phyloP scores from a whole-genome alignment of 495 filamentous ascomycete species.

The Aspergillus nanangensis region DNA sequence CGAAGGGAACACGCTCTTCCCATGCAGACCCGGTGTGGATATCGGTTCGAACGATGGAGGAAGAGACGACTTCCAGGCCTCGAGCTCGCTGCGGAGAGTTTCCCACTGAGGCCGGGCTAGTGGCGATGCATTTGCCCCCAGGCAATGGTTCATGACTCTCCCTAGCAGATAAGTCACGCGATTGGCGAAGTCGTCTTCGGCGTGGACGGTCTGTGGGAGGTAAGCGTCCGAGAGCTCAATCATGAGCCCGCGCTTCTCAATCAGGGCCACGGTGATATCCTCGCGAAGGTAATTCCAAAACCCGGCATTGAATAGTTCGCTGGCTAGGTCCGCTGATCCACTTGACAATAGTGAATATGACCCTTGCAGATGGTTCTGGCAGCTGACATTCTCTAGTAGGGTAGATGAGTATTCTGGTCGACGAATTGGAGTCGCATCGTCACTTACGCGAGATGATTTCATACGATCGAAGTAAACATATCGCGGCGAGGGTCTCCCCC shows the following conservation, averaged over 20 bases:
- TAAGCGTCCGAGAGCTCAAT: too few species aligned
- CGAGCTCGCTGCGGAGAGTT: conserved; percentile 8
- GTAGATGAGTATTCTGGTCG: not conserved
- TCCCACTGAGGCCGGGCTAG: conserved; percentile 5
- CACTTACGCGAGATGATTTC: conserved; percentile 28
- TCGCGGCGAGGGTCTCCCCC: conserved; percentile 26
- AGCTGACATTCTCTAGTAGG: conserved; percentile 11
- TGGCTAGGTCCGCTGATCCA: conserved; percentile 9
- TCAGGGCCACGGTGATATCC: conserved; percentile 33
- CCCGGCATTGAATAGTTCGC: conserved; percentile 22
- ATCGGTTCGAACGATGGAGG: conserved; percentile 28
- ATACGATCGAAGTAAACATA: conserved; percentile 34
- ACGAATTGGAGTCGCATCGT: not conserved
- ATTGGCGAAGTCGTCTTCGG: conserved; percentile 26
- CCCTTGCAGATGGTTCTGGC: conserved; percentile 23
- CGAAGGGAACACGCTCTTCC: too few species aligned
- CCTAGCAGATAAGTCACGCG: conserved; percentile 24
- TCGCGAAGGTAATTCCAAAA: conserved; percentile 39
- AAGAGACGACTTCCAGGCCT: conserved; percentile 12
- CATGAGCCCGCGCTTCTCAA: conserved; percentile 24
- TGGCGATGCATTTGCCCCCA: conserved; percentile 3
- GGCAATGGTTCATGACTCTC: conserved; percentile 26
- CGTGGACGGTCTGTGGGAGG: conserved; percentile 10
- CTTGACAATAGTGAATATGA: conserved; percentile 22
- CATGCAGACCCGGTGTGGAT: too few species aligned